A percentile compares a stretch with the other conserved stretches of the same genome.
phyloP scores from a whole-genome alignment of 106 monocot species.

The Apostasia ramifera region DNA sequence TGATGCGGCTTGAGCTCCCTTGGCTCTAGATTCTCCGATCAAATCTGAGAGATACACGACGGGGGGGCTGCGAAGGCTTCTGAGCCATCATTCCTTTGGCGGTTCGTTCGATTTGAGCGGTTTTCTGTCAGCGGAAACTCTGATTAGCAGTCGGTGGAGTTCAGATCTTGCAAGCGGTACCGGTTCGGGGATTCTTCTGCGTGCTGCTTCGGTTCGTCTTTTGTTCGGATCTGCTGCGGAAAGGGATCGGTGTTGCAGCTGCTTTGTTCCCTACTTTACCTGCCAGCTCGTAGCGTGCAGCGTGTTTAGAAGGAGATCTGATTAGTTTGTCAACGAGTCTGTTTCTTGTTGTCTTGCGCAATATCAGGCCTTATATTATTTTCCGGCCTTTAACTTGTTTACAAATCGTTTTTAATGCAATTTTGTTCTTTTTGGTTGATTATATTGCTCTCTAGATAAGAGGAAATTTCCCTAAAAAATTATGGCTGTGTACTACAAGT shows the following conservation, averaged over 20 bases:
- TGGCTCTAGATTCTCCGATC: too few species aligned
- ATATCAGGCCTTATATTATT: slow-evolving; percentile 4
- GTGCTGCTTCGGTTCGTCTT: background rate
- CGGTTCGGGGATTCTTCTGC: slow-evolving; percentile 2
- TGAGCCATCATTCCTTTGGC: background rate
- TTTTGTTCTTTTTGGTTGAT: slow-evolving; percentile 5
- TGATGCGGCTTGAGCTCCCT: too few species aligned
- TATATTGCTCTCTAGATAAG: slow-evolving; percentile 2
- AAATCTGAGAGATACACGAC: background rate
- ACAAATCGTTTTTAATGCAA: slow-evolving; percentile 5
- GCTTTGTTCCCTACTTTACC: background rate
- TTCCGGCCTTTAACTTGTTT: slow-evolving; percentile 4
- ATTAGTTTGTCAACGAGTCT: slow-evolving; percentile 2
- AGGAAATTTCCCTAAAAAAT: slow-evolving; percentile 10
- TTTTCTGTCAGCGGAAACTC: background rate
- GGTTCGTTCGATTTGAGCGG: background rate
- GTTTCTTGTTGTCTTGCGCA: slow-evolving; percentile 4
- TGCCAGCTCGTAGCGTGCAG: background rate
- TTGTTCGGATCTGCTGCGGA: background rate
- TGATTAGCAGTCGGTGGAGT: too few species aligned
- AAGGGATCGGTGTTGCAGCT: background rate
- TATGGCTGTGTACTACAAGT: slow-evolving; percentile 98
- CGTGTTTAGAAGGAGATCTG: background rate
- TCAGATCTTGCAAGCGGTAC: background rate
- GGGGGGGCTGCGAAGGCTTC: background rate